Conservation (phyloP, 768 basidiomycete genomes). For the Kwoniella newhampshirensis region DNA sequence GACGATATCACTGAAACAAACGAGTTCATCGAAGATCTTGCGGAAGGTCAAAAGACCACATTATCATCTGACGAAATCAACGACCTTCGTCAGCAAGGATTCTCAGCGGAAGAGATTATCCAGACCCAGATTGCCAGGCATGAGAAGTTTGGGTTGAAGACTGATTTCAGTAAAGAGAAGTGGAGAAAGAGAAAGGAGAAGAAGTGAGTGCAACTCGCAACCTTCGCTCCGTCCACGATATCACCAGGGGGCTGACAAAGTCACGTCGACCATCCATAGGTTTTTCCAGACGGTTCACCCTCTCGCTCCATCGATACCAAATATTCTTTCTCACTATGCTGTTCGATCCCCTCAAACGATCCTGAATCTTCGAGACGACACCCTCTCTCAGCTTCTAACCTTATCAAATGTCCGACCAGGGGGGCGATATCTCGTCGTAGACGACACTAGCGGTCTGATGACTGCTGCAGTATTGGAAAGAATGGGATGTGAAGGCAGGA, state of each 20-base stretch:
- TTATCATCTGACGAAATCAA: conserved; percentile 86
- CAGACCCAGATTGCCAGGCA: conserved; percentile 90
- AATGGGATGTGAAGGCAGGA: conserved; percentile 77
- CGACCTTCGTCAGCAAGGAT: conserved; percentile 74
- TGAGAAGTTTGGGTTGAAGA: conserved; percentile 87
- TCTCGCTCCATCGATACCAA: conserved; percentile 80
- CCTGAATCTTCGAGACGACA: conserved; percentile 80
- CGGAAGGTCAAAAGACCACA: conserved; percentile 53
- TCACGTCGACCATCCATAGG: no score
- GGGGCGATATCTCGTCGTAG: conserved; percentile 82
- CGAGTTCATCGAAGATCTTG: conserved; percentile 82
- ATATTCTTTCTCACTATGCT: conserved; percentile 87
- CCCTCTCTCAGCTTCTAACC: conserved; percentile 82
- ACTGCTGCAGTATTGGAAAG: conserved; percentile 81
- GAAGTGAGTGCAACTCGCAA: conserved; percentile 63
- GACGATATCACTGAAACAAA: conserved; percentile 98
- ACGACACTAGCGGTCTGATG: conserved; percentile 85
- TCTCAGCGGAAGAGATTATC: conserved; percentile 90
- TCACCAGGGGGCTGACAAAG: background rate
- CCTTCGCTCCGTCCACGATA: background rate
- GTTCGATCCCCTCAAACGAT: conserved; percentile 70
- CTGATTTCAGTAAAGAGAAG: conserved; percentile 98
- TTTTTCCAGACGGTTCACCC: conserved; percentile 84
- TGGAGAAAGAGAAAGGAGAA: conserved; percentile 95
- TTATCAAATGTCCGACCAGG: conserved; percentile 80